Conservation (phyloP, 305 asterid genomes). For the Withania somnifera region DNA sequence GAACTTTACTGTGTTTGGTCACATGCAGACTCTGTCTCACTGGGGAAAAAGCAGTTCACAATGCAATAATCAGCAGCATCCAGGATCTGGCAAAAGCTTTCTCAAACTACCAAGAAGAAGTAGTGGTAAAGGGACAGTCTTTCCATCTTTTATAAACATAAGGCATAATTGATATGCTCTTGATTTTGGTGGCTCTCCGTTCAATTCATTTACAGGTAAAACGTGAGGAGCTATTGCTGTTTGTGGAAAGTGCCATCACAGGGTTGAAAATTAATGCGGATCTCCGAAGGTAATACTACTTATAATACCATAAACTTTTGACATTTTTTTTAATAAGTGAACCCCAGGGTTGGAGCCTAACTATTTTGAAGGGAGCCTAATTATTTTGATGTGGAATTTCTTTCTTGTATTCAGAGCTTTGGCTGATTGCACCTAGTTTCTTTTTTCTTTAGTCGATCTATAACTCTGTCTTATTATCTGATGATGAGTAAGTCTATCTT, state of each 20-base stretch:
- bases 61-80: slow-evolving; percentile 90
- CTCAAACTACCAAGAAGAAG: slow-evolving; percentile 85
- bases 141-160: neutral
- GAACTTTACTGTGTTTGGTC: neutral
- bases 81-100: slow-evolving; percentile 92
- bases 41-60: slow-evolving; percentile 88
- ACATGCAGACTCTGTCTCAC: slow-evolving; percentile 71
- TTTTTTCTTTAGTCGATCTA: neutral
- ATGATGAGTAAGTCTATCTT: neutral
- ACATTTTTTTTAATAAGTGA: neutral
- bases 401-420: neutral
- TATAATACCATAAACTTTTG: slow-evolving; percentile 8
- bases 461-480: neutral
- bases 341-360: neutral
- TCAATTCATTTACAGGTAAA: slow-evolving; percentile 50
- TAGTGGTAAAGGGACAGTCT: slow-evolving; percentile 43
- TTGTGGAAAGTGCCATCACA: slow-evolving; percentile 93
- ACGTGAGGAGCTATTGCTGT: slow-evolving; percentile 91
- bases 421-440: neutral
- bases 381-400: neutral
- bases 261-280: slow-evolving; percentile 91
- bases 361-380: neutral
- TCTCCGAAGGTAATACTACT: slow-evolving; percentile 44
- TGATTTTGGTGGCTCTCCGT: neutral
- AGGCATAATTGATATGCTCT: neutral